phyloP scores from a whole-genome alignment of 768 basidiomycete species.

The Candolleomyces aberdarensis region DNA sequence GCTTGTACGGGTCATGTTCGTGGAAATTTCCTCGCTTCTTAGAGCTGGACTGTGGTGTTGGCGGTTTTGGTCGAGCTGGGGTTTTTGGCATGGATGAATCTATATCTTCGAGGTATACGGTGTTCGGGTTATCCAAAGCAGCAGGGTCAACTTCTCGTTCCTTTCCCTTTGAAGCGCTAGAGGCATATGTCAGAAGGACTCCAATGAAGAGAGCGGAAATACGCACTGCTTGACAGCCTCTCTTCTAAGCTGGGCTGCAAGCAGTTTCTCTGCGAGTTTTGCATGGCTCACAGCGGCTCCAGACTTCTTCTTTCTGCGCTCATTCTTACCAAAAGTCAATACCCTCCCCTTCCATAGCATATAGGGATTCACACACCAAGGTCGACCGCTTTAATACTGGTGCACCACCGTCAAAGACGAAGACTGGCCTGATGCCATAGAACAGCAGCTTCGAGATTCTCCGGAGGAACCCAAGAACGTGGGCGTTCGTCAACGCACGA shows the following conservation, averaged over 20 bases:
- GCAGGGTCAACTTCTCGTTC: constrained; percentile 35
- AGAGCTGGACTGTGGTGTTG: constrained; percentile 44
- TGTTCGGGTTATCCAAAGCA: constrained; percentile 62
- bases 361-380: constrained; percentile 53
- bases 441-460: constrained; percentile 93
- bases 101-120: constrained; percentile 89
- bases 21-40: constrained; percentile 61
- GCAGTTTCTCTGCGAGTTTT: constrained; percentile 85
- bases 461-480: constrained; percentile 86
- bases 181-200: constrained; percentile 3
- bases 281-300: constrained; percentile 86
- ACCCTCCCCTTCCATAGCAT: not conserved
- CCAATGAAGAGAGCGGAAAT: not conserved
- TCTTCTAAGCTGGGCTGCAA: constrained; percentile 90
- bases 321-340: constrained; percentile 47
- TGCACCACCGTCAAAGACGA: constrained; percentile 98
- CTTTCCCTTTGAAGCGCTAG: constrained; percentile 36
- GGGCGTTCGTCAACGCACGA: constrained; percentile 84
- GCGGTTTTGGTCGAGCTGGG: constrained; percentile 36
- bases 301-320: constrained; percentile 85
- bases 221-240: constrained; percentile 71
- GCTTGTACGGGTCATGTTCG: constrained; percentile 89
- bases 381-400: constrained; percentile 87
- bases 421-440: constrained; percentile 97
- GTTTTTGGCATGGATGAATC: constrained; percentile 53